Percentiles rank a stretch among this genome's conserved stretches.
Conservation (phyloP, 2,329 filamentous ascomycete genomes). For the Graphium sp. region DNA sequence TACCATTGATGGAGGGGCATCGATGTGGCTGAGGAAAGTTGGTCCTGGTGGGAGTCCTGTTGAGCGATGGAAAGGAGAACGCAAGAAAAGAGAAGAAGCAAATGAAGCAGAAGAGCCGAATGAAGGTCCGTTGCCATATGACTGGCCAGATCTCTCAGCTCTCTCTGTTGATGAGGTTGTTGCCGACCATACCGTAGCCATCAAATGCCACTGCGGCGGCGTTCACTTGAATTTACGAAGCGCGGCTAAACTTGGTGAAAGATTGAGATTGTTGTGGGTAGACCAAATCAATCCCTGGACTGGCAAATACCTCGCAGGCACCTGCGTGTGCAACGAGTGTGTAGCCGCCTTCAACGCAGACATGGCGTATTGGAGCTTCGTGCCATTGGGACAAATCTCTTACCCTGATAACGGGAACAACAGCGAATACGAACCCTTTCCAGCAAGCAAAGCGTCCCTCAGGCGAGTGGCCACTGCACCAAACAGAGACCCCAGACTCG, state of each 20-base stretch:
- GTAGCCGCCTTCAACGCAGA: slow-evolving; percentile 22
- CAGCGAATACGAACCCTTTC: slow-evolving; percentile 2
- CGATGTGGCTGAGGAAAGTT: slow-evolving; percentile 21
- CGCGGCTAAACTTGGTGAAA: slow-evolving; percentile 10
- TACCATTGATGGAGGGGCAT: slow-evolving; percentile 33
- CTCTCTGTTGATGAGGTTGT: too few relatives aligned
- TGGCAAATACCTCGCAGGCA: slow-evolving; percentile 18
- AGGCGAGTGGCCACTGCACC: slow-evolving; percentile 13
- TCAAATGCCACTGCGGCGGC: slow-evolving; percentile 28
- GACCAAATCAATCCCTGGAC: slow-evolving; percentile 22
- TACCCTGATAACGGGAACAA: slow-evolving; percentile 9
- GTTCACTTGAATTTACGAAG: slow-evolving; percentile 21
- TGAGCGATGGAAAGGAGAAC: slow-evolving; percentile 11
- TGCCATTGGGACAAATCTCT: slow-evolving; percentile 18
- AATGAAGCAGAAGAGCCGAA: slow-evolving; percentile 12
- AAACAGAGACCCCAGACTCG: slow-evolving; percentile 17
- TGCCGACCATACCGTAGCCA: too few relatives aligned
- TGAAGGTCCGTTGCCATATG: slow-evolving; percentile 11
- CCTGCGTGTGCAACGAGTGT: slow-evolving; percentile 31
- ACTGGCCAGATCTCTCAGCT: slow-evolving; percentile 17
- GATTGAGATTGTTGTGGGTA: too few relatives aligned
- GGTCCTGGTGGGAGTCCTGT: slow-evolving; percentile 13
- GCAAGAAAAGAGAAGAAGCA: slow-evolving; percentile 10
- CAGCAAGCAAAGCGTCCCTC: slow-evolving; percentile 10
- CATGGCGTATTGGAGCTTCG: slow-evolving; percentile 26